Percentiles rank a stretch among this genome's conserved stretches.
Conservation (phyloP, 768 basidiomycete genomes). For the Boletus tomentosulus region DNA sequence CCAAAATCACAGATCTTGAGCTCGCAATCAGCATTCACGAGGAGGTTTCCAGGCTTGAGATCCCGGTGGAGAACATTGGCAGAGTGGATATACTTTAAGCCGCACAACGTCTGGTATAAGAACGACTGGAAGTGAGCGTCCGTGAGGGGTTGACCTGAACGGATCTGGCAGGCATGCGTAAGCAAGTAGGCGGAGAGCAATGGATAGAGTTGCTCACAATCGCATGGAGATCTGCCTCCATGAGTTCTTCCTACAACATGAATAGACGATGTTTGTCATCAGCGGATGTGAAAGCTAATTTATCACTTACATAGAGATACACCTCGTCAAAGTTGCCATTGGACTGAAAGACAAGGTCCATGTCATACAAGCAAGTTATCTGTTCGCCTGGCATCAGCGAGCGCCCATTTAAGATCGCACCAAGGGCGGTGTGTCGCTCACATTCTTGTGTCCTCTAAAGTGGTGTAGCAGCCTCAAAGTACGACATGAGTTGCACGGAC, state of each 20-base stretch:
- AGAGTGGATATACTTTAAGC: conserved; percentile 96
- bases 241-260: conserved; percentile 82
- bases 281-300: not conserved
- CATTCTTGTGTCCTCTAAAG: conserved; percentile 99
- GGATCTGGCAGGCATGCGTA: conserved; percentile 46
- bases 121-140: conserved; percentile 95
- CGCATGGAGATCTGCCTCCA: conserved; percentile 99
- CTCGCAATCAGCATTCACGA: conserved; percentile 98
- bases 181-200: not conserved
- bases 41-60: conserved; percentile 89
- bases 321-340: conserved; percentile 95
- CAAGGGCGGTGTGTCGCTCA: conserved; percentile 33
- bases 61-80: conserved; percentile 97
- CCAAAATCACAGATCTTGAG: conserved; percentile 99
- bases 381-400: conserved; percentile 29
- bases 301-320: conserved; percentile 72
- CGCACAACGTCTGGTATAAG: conserved; percentile 97
- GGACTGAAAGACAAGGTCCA: conserved; percentile 95
- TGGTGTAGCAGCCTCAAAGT: conserved; percentile 79
- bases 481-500: conserved; percentile 13
- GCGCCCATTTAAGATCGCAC: not conserved
- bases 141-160: conserved; percentile 82
- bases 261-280: not conserved
- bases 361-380: conserved; percentile 97
- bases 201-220: conserved; percentile 55